These are phyloP conservation scores for Pichia kluyveri DNA, from an alignment of 805 yeast genomes.

Conservation along the genomic window DNA sequence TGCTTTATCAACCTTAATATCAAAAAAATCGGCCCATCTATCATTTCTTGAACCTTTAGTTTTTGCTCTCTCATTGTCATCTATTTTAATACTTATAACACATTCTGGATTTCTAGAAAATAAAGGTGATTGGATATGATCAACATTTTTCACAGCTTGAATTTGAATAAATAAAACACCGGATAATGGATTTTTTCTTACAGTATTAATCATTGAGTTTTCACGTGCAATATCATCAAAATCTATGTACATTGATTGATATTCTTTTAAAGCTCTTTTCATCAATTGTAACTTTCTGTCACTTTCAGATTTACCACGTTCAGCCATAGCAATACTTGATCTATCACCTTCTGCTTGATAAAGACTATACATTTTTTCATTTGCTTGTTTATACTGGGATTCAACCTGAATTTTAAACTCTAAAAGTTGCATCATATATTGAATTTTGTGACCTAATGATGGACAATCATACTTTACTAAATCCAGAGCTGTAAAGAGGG, in stretches of 20 bases:
- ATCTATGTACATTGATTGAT: slow-evolving; percentile 78
- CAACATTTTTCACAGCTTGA: slow-evolving; percentile 77
- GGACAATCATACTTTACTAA: slow-evolving; percentile 89
- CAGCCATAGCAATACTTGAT: slow-evolving; percentile 77
- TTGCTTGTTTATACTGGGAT: slow-evolving; percentile 86
- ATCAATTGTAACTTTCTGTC: slow-evolving; percentile 78
- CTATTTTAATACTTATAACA: slow-evolving; percentile 68
- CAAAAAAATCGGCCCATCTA: slow-evolving; percentile 76
- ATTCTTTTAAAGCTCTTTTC: slow-evolving; percentile 75
- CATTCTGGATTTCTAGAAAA: slow-evolving; percentile 75
- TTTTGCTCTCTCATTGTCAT: slow-evolving; percentile 74
- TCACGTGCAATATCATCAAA: slow-evolving; percentile 60
- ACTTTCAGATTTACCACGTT: slow-evolving; percentile 76
- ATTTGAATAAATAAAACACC: slow-evolving; percentile 73
- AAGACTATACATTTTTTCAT: slow-evolving; percentile 77
- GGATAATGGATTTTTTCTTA: slow-evolving; percentile 73
- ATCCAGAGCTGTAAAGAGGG: slow-evolving; percentile 63
- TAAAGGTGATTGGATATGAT: slow-evolving; percentile 82
- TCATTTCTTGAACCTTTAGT: slow-evolving; percentile 71
- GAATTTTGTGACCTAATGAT: slow-evolving; percentile 87
- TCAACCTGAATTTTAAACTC: slow-evolving; percentile 93
- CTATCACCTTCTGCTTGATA: slow-evolving; percentile 90
- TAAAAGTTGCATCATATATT: slow-evolving; percentile 88
- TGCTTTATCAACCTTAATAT: slow-evolving; percentile 77
- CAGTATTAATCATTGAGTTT: slow-evolving; percentile 56